phyloP scores from a whole-genome alignment of 2,329 filamentous ascomycete species.

The Aspergillus neotritici region DNA sequence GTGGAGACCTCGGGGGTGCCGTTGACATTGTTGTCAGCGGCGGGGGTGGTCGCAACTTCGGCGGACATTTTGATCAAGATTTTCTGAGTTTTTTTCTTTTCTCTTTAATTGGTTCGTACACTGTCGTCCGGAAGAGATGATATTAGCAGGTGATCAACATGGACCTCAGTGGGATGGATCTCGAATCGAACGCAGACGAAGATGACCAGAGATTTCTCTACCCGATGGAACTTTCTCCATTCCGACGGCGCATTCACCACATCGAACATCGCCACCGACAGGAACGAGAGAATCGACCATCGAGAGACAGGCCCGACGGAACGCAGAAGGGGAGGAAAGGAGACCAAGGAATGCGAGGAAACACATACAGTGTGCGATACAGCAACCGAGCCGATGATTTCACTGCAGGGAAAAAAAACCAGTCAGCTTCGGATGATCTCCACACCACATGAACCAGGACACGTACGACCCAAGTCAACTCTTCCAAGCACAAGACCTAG shows the following conservation, averaged over 20 bases:
- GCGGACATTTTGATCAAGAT: conserved; percentile 60
- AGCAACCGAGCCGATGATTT: neutral
- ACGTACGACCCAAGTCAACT: too few species aligned
- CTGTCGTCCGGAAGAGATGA: neutral
- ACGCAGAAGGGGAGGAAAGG: conserved; percentile 13
- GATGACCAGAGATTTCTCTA: too few species aligned
- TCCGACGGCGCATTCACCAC: conserved; percentile 2
- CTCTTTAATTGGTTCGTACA: conserved; percentile 45
- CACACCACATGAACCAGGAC: too few species aligned
- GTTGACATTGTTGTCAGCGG: conserved; percentile 54
- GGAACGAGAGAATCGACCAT: conserved; percentile 4
- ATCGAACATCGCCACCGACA: conserved; percentile 3
- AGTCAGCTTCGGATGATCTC: too few species aligned
- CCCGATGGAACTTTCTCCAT: too few species aligned
- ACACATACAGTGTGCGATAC: conserved; percentile 1
- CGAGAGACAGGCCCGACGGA: conserved; percentile 6
- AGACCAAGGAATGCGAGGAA: conserved; percentile 1
- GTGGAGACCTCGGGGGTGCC: conserved; percentile 55
- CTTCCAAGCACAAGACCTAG: conserved; percentile 4
- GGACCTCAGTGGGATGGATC: conserved; percentile 1
- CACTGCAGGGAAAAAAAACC: too few species aligned
- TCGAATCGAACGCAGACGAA: neutral
- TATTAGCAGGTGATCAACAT: conserved; percentile 9
- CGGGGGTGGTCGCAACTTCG: conserved; percentile 69
- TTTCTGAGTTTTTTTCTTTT: conserved; percentile 51